Percentiles rank a stretch among this genome's conserved stretches.
These are phyloP conservation scores for Blastobotrys ciferrii DNA, from an alignment of 1,139 yeast species.

Conservation along the genomic window DNA sequence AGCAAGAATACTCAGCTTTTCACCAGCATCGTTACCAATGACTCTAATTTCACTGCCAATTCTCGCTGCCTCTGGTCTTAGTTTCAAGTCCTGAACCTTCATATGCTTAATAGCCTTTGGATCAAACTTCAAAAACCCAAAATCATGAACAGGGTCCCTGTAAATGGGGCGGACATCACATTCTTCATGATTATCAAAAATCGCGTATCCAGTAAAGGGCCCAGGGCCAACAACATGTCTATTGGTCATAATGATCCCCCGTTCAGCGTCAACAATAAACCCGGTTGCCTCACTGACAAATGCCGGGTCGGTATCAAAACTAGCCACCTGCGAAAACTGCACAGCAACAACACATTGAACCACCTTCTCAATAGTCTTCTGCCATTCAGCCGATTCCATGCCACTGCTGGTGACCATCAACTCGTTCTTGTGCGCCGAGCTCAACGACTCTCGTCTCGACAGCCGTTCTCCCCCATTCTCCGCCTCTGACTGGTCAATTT, in stretches of 20 bases:
- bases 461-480: constrained; percentile 10
- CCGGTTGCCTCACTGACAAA: constrained; percentile 91
- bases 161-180: constrained; percentile 71
- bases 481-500: constrained; percentile 13
- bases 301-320: constrained; percentile 83
- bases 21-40: constrained; percentile 96
- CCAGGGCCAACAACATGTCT: constrained; percentile 96
- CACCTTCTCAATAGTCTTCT: constrained; percentile 73
- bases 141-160: constrained; percentile 67
- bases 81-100: constrained; percentile 60
- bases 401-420: constrained; percentile 10
- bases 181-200: constrained; percentile 93
- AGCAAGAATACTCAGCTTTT: constrained; percentile 79
- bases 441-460: constrained; percentile 2
- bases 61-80: constrained; percentile 78
- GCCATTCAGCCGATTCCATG: constrained; percentile 54
- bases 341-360: constrained; percentile 86
- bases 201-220: constrained; percentile 86
- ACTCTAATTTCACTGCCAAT: constrained; percentile 92
- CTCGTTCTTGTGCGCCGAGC: constrained; percentile 1
- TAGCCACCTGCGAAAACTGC: constrained; percentile 82
- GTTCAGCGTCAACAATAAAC: constrained; percentile 80
- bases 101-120: constrained; percentile 72
- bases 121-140: constrained; percentile 82
- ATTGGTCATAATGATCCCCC: constrained; percentile 84